Evolutionary conservation across 148 eudicot genomes (phyloP), one percentile per base, ranked within the genome.

Genomic region (Silene uniflora): DNA sequence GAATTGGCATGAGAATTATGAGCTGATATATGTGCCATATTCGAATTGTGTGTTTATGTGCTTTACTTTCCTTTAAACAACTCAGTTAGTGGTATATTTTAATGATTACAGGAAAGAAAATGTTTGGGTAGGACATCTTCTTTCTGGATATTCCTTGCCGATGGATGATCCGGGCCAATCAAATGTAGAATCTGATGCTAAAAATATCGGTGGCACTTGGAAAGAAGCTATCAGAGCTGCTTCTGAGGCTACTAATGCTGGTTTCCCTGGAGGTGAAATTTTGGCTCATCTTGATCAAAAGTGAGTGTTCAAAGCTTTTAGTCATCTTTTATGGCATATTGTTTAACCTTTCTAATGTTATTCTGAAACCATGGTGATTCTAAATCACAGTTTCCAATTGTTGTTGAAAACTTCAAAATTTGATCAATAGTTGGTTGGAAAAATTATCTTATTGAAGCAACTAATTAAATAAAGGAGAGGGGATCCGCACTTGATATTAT

Each of bases 71-170:
- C 54, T 49, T 49, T 49, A 49, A 49, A 49, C 14, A 49, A 49
- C 14, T 49, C 14, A 11, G 54, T 49, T 49, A 9, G 52, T 25
- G 69, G 47, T 69, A 18, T 14, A 19, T 25, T 52, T 13, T 12
- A 58, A 24, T 25, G 59, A 17, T 49, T 56, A 6, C 83, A 91
- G 98, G 88, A 94, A 94, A 80, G 85, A 85, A 32, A 84, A 83
- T 76, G 80, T 85, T 67, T 89, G 93, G 98, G 97, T 94, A 52
- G 98, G 97, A 27, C 98, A 94, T 73, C 87, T 92, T 72, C 87
- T 91, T 17, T 94, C 97, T 63, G 96, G 98, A 56, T 94, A 94
- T 85, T 82, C 96, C 16, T 81, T 94, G 86, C 96, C 93, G 72
- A 94, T 94, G 97, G 98, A 94, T 70, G 96, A 91, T 67, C 92